Evolutionary conservation across 2,329 filamentous ascomycete genomes (phyloP), one percentile per base, ranked within the genome.

Genomic region (Pseudogymnoascus sp.): DNA sequence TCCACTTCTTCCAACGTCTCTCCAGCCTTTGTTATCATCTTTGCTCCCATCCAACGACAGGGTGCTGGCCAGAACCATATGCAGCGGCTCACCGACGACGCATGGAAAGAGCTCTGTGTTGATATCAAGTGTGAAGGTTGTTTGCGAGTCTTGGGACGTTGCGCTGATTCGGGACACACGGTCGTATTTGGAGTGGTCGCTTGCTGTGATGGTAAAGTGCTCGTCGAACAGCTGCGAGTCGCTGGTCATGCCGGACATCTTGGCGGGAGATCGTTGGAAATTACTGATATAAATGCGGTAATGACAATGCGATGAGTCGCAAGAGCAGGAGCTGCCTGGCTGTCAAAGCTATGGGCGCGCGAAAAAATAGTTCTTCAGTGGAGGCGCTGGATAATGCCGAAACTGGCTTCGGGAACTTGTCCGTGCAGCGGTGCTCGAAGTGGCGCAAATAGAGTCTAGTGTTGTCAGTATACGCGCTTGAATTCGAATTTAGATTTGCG

Each of bases 211-310:
- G 65, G 83, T 89, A 82, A 97, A 97, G 71, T 85, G 87, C 73
- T 96, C 92, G 77, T 97, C 92, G 78, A 95, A 96, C 75, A 97
- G 89, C 71, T 94, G 88, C 63, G 92, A 87, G 78, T 97, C 93
- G 68, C 89, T 87, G 76, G 90, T 86, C 69, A 55, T 55, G 15
- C 48, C 48, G 7, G 48, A 55, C 48, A 55, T 55, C n/a, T 55
- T 55, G 48, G 29, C 29, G 10, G 45, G n/a, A 55, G n/a, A 55
- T 55, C 27, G 15, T 13, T 33, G 48, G 48, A 9, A 7, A 55
- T 21, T 18, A 4, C 15, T 5, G 12, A 21, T 55, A 33, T 55
- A 55, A 33, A 55, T 55, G 48, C 29, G n/a, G 29, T 33, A 18
- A 55, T 21, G 18, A 4, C 29, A 15, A 33, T 55, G n/a, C 15